phyloP scores from a whole-genome alignment of 1,284 basidiomycete genomes.

The Takashimella tepidaria region DNA sequence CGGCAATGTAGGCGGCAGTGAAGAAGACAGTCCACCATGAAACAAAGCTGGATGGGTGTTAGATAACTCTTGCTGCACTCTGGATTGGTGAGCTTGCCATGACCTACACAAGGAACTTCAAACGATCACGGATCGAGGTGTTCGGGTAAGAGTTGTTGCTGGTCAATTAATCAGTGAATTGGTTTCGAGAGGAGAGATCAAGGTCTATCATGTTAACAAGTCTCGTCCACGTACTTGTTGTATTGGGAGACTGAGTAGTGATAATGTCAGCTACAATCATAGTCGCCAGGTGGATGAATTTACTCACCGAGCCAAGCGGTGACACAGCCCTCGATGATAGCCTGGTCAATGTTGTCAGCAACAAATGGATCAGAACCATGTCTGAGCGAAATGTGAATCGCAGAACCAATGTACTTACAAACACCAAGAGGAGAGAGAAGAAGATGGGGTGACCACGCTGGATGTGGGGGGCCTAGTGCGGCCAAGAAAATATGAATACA shows the following conservation, averaged over 20 bases:
- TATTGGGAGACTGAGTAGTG: slow-evolving; percentile 23
- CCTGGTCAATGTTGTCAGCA: neutral
- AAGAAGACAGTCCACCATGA: slow-evolving; percentile 49
- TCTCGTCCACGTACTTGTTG: slow-evolving; percentile 23
- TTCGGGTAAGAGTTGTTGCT: slow-evolving; percentile 34
- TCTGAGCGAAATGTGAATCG: too few relatives aligned
- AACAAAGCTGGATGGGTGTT: slow-evolving; percentile 25
- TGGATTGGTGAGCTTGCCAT: neutral
- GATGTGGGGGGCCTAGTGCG: slow-evolving; percentile 14
- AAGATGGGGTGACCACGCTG: slow-evolving; percentile 41
- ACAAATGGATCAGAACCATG: too few relatives aligned
- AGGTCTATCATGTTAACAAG: too few relatives aligned
- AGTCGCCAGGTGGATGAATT: neutral
- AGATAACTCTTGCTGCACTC: neutral
- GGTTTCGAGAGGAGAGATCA: too few relatives aligned
- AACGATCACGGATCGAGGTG: slow-evolving; percentile 36
- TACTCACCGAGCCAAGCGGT: slow-evolving; percentile 28
- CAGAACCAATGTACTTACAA: slow-evolving; percentile 11
- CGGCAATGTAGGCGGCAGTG: slow-evolving; percentile 37
- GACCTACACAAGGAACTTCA: slow-evolving; percentile 41
- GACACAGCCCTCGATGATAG: slow-evolving; percentile 42
- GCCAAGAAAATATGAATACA: neutral
- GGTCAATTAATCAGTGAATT: too few relatives aligned
- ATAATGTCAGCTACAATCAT: neutral
- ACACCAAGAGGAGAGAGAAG: slow-evolving; percentile 37